Conservation (phyloP, 169 alveolate species). For the Cryptosporidium baileyi region DNA sequence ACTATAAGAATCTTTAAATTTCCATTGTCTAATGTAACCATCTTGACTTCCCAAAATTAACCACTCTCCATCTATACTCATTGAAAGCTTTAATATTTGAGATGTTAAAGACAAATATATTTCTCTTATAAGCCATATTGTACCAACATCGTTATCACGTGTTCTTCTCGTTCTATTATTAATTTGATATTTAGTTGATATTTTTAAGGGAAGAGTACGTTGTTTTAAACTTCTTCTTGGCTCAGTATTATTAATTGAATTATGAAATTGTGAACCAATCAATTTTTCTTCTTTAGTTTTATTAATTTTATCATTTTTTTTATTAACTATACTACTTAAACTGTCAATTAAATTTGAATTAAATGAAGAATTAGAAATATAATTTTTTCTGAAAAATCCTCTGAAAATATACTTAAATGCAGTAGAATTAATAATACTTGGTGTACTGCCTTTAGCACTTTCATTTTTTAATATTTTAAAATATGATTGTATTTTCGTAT, state of each 20-base stretch:
- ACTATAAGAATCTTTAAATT: neutral
- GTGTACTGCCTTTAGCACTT: neutral
- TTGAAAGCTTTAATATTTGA: conserved; percentile 30
- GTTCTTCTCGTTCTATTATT: conserved; percentile 8
- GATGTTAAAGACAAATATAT: conserved; percentile 20
- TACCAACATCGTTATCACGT: conserved; percentile 30
- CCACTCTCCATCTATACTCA: conserved; percentile 62
- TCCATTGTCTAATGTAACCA: conserved; percentile 48
- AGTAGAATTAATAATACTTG: neutral
- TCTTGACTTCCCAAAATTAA: conserved; percentile 56
- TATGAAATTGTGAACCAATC: neutral
- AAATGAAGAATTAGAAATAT: conserved; percentile 3
- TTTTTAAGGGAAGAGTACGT: conserved; percentile 27
- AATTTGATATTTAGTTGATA: conserved; percentile 43
- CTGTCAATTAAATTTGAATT: conserved; percentile 30
- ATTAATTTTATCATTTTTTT: neutral
- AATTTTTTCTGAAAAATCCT: neutral
- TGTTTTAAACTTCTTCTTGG: conserved; percentile 31
- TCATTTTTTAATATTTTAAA: neutral
- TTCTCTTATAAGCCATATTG: conserved; percentile 44
- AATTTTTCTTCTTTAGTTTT: neutral
- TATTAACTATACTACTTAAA: neutral
- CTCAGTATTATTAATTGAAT: neutral
- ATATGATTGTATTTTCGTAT: conserved; percentile 9
- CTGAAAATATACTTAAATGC: neutral